Evolutionary conservation across 805 yeast species (phyloP), one percentile per base, ranked within the genome.

Genomic region (Myxozyma geophila): DNA sequence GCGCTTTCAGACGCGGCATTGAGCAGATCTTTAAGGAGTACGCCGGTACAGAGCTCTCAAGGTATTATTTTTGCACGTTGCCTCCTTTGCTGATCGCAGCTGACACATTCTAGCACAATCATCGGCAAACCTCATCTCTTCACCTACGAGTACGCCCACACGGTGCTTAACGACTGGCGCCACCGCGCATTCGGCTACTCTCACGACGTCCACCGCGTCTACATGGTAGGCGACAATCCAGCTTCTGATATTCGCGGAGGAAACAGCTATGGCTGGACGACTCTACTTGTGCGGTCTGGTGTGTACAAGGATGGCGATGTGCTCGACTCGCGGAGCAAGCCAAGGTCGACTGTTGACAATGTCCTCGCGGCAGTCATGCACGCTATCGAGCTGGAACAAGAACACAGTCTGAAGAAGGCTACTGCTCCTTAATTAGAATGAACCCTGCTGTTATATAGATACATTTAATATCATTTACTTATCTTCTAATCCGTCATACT

Each of bases 141-240:
- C 17, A 90, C 93, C 54, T 92, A 91, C 74, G 92, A 90, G 71
- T 92, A 82, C 76, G 96, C 97, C 0, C 89, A 88, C 70, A 84
- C 84, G 71, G 84, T 88, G 8, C 78, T 92, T 55, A 82, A 85
- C 44, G 82, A 81, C 67, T 81, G 70, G 73, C 68, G 70, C n/a
- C 47, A 57, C 19, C 52, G 55, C n/a, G 39, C 51, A 13, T 53
- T 44, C 40, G 67, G 64, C 13, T 59, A 59, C 35, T 23, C 53
- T 12, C 49, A 60, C 23, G 54, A 54, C 57, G 57, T 88, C 70
- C 77, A 79, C 43, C 76, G 82, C n/a, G 88, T 95, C 1, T 92
- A 82, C 77, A 95, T 95, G 99, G 90, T 95, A 41, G 99, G 99
- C 36, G 99, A 95, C 76, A 95, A 95, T 75, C 98, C 98, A 3